phyloP scores from a whole-genome alignment of 1,284 basidiomycete genomes.

The Heterobasidion parviporum region DNA sequence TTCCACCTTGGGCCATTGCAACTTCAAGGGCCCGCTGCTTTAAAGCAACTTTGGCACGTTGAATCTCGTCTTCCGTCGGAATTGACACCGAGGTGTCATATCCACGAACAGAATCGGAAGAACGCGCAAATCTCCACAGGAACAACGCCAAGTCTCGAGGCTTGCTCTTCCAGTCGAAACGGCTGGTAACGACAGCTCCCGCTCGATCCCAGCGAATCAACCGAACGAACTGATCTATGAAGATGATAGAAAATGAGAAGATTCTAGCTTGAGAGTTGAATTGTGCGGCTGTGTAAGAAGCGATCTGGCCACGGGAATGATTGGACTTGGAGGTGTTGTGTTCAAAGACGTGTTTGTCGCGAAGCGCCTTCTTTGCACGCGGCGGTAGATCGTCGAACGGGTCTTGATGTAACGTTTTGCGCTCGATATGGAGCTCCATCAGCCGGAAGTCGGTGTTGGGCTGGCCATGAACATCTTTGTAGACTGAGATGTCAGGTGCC shows the following conservation, averaged over 20 bases:
- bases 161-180: neutral
- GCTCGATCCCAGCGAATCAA: neutral
- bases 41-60: too few relatives aligned
- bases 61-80: too few relatives aligned
- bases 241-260: neutral
- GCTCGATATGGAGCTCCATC: neutral
- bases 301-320: neutral
- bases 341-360: neutral
- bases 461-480: neutral
- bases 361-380: neutral
- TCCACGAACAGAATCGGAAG: too few relatives aligned
- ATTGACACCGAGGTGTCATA: too few relatives aligned
- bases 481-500: too few relatives aligned
- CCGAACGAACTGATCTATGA: neutral
- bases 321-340: neutral
- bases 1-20: too few relatives aligned
- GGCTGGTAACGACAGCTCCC: neutral
- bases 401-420: neutral
- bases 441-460: neutral
- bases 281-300: neutral
- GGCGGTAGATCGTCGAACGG: neutral
- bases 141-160: too few relatives aligned
- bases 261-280: neutral
- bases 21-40: too few relatives aligned
- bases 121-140: too few relatives aligned